Base-by-base conservation (phyloP, 352 stramenopile genomes). In the Thalassiosira livingstoniorum region DNA sequence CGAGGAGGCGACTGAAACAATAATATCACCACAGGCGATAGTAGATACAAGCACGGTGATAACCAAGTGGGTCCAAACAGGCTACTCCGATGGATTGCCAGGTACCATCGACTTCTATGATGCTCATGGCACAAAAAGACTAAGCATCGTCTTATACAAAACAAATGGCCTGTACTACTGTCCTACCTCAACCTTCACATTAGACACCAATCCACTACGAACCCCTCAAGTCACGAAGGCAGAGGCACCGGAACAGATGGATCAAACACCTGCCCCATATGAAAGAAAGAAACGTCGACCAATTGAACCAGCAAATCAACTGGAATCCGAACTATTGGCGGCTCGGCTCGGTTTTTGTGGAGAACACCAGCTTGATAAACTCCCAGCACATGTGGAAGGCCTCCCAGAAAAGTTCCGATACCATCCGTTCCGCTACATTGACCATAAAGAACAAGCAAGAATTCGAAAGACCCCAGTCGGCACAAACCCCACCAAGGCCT, bases 251-350 rank as follows among this genome's bases (percentile, higher is more conserved):
- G 21, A 15, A 15, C 58, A 10, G n/a, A n/a, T n/a, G n/a, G n/a
- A n/a, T n/a, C n/a, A n/a, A n/a, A n/a, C n/a, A n/a, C n/a, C n/a
- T n/a, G 43, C 11, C 11, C 55, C 53, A 25, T n/a, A n/a, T n/a
- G 18, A 25, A 13, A 5, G 55, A 7, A 25, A 25, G 55, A 32
- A 39, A 35, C 34, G 34, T 23, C 43, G 45, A 18, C 65, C 65
- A 0, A 23, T 35, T 0, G 29, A n/a, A 4, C 45, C 21, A 4
- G 67, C 54, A 2, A 66, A 67, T 13, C 67, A 67, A 31, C 27
- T 75, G 2, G 67, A 65, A 55, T 34, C 53, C 13, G 53, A 75
- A 43, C 39, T 75, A 39, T 75, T 51, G 67, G 67, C 53, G 0
- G 54, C 67, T 11, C 4, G 67, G 4, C n/a, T 75, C 1, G 67